These are phyloP conservation scores for Ogataea hybrid DNA, from an alignment of 1,139 yeast species.

Conservation along the genomic window DNA sequence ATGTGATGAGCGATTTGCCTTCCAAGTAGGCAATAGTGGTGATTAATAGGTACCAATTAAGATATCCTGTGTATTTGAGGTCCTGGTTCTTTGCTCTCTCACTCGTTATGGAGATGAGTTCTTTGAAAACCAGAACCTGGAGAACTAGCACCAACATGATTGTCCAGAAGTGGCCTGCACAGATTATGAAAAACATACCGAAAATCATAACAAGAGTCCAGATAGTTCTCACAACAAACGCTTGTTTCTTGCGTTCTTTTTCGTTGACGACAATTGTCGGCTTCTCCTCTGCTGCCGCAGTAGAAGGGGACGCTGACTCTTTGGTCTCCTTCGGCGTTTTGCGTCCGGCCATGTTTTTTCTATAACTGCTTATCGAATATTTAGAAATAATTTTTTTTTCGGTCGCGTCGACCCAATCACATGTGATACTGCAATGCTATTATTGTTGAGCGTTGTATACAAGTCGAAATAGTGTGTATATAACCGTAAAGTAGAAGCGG, in stretches of 20 bases:
- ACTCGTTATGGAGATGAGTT: slow-evolving; percentile 82
- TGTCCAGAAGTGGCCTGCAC: slow-evolving; percentile 87
- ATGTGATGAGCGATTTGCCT: slow-evolving; percentile 77
- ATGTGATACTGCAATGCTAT: slow-evolving; percentile 2
- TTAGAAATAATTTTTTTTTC: slow-evolving; percentile 4
- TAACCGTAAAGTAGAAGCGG: not conserved
- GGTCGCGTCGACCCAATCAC: slow-evolving; percentile 9
- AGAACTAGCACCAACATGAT: slow-evolving; percentile 67
- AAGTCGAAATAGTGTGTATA: not conserved
- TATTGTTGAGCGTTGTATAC: slow-evolving; percentile 1
- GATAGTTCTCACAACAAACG: slow-evolving; percentile 83
- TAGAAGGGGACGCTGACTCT: not conserved
- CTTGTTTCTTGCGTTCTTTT: slow-evolving; percentile 69
- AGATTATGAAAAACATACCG: slow-evolving; percentile 65
- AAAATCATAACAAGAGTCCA: slow-evolving; percentile 94
- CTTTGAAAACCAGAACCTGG: slow-evolving; percentile 84
- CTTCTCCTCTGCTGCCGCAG: slow-evolving; percentile 1
- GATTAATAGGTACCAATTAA: slow-evolving; percentile 85
- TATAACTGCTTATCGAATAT: slow-evolving; percentile 9
- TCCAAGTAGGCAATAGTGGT: slow-evolving; percentile 87
- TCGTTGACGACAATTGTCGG: slow-evolving; percentile 33
- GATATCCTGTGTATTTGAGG: slow-evolving; percentile 76
- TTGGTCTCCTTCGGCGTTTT: slow-evolving; percentile 2
- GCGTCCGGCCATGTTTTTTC: slow-evolving; percentile 3
- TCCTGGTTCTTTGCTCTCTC: slow-evolving; percentile 79